Evolutionary conservation across 1,139 yeast genomes (phyloP).

Genomic region (Yamadazyma diospyri): DNA sequence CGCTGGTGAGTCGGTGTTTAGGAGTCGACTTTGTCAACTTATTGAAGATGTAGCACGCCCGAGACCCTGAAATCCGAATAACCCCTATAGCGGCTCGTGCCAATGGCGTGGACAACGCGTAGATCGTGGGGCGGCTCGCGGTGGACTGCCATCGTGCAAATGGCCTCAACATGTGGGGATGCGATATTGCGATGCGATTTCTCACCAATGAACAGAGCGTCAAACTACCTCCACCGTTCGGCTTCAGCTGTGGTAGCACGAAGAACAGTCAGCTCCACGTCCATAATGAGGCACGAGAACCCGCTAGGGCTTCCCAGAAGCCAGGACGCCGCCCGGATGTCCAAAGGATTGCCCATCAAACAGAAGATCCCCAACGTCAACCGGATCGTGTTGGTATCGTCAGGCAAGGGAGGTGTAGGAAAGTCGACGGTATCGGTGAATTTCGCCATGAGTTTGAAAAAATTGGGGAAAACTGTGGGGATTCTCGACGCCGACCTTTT

Average conservation of each 20-base stretch:
- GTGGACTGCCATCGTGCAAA: conserved; percentile 4
- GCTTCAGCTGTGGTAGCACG: too few relatives aligned
- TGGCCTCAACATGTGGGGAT: background rate
- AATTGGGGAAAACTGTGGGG: conserved; percentile 59
- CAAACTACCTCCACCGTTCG: too few relatives aligned
- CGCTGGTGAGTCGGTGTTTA: conserved; percentile 49
- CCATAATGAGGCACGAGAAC: conserved; percentile 23
- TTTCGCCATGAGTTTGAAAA: conserved; percentile 58
- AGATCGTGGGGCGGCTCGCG: conserved; percentile 59
- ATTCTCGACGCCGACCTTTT: conserved; percentile 77
- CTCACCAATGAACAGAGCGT: too few relatives aligned
- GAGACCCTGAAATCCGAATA: conserved; percentile 76
- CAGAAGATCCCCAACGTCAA: conserved; percentile 58
- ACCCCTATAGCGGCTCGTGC: conserved; percentile 87
- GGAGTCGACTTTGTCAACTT: conserved; percentile 40
- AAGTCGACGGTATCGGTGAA: conserved; percentile 62
- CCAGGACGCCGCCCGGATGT: conserved; percentile 30
- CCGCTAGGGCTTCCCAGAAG: conserved; percentile 51
- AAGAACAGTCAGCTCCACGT: too few relatives aligned
- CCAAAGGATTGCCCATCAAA: conserved; percentile 52
- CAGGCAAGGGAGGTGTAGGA: conserved; percentile 79
- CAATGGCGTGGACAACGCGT: conserved; percentile 83
- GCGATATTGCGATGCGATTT: too few relatives aligned
- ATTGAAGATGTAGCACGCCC: conserved; percentile 42
- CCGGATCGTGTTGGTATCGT: conserved; percentile 64